A percentile compares a stretch with the other conserved stretches of the same genome.
Evolutionary conservation across 768 basidiomycete species (phyloP).

Genomic region (Agrocybe chaxingu): DNA sequence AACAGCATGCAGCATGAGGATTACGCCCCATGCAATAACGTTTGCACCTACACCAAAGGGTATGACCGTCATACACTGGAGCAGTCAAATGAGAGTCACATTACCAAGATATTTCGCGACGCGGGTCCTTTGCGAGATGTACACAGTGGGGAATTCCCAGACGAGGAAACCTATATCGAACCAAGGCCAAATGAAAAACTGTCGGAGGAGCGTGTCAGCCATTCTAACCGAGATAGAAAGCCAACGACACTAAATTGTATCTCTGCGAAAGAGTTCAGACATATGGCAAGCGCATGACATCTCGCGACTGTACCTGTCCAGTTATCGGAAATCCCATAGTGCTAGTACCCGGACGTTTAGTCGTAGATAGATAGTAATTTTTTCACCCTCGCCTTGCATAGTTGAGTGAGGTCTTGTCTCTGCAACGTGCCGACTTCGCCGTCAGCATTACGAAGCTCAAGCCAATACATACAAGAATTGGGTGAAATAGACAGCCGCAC

Average conservation of each 20-base stretch:
- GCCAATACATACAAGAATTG: constrained; percentile 50
- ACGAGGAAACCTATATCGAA: constrained; percentile 43
- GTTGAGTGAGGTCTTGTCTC: constrained; percentile 68
- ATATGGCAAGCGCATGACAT: neutral
- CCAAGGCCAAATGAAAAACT: no score
- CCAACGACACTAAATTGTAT: constrained; percentile 62
- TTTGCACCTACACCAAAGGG: constrained; percentile 38
- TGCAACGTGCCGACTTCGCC: constrained; percentile 14
- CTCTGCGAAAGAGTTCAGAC: constrained; percentile 31
- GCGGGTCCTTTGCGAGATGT: constrained; percentile 58
- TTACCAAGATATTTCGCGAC: constrained; percentile 62
- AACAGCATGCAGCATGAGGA: constrained; percentile 60
- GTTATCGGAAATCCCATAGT: constrained; percentile 67
- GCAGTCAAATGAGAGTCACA: neutral
- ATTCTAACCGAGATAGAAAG: constrained; percentile 55
- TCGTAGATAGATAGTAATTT: no score
- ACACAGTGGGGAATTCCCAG: constrained; percentile 66
- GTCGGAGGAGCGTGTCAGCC: no score
- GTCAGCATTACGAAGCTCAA: neutral
- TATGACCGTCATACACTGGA: neutral
- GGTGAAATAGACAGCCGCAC: constrained; percentile 62
- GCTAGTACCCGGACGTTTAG: constrained; percentile 21
- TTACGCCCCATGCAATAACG: constrained; percentile 55
- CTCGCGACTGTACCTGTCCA: constrained; percentile 41
- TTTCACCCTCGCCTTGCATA: constrained; percentile 51